Percentiles rank a stretch among this genome's conserved stretches.
Evolutionary conservation across 208 protist species (phyloP).

Genomic region (Strigomonas culicis): DNA sequence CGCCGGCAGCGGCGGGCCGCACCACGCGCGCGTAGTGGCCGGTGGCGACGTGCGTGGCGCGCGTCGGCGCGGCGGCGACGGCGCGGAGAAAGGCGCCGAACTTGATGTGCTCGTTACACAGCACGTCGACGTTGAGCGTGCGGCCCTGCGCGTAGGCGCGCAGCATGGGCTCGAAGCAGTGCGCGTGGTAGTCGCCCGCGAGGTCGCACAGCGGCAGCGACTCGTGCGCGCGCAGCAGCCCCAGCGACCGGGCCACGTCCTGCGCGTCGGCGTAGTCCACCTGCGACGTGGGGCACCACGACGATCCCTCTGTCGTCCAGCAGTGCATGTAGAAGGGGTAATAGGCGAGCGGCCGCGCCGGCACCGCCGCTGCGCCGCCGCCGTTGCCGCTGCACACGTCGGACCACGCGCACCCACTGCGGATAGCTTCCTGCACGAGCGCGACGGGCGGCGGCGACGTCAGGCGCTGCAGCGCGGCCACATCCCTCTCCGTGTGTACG

Average conservation of each 20-base stretch:
- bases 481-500: conserved; percentile 37
- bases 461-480: conserved; percentile 35
- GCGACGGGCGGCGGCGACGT: conserved; percentile 11
- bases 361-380: not conserved
- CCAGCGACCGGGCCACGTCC: conserved; percentile 36
- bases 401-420: conserved; percentile 19
- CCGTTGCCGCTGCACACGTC: conserved; percentile 10
- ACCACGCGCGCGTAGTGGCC: conserved; percentile 78
- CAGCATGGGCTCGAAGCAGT: conserved; percentile 77
- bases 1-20: not conserved
- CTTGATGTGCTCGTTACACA: conserved; percentile 79
- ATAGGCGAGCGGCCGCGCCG: conserved; percentile 8
- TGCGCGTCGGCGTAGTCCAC: conserved; percentile 66
- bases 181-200: conserved; percentile 39
- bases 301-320: conserved; percentile 48
- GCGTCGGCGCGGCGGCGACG: conserved; percentile 11
- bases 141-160: conserved; percentile 48
- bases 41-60: conserved; percentile 45
- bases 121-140: conserved; percentile 80
- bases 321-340: conserved; percentile 61
- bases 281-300: conserved; percentile 48
- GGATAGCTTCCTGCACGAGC: conserved; percentile 22
- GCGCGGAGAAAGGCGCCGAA: conserved; percentile 44
- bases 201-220: conserved; percentile 40
- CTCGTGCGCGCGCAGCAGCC: conserved; percentile 21